Base-by-base conservation (phyloP, 768 basidiomycete genomes). In the Panaeolus papilionaceus region DNA sequence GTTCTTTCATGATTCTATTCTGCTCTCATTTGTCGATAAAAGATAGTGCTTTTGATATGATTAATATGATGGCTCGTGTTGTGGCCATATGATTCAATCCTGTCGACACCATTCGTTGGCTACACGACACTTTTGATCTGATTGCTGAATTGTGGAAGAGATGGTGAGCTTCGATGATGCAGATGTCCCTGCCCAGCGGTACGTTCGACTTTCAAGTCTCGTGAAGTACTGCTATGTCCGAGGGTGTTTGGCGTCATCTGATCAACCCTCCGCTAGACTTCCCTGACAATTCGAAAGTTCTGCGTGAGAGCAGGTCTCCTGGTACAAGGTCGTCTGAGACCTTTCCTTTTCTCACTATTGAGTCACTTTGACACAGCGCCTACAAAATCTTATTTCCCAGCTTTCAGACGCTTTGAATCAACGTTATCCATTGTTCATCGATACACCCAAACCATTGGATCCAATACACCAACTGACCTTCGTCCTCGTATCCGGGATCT, bases 141-240 rank as follows among this genome's bases (percentile, higher is more conserved):
- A 58, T 58, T 51, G n/a, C 54, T 58, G 28, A 58, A 58, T 33
- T 58, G 54, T 58, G 54, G 33, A 58, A 58, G 12, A 28, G 54
- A 58, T 58, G 16, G 16, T 12, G 54, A 37, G 54, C 9, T 33
- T 58, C 54, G 28, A 58, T 58, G 54, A 58, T 58, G 28, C 28
- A 12, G 23, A 33, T 8, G 28, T 14, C 54, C 54, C 54, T 58
- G 54, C 54, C 54, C 20, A 58, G 54, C 28, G 28, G 54, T 58
- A 54, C 51, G n/a, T 7, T 54, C 33, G 2, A 7, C 51, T 33
- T 6, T 49, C 47, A 26, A 33, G 20, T 9, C 20, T 20, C 54
- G 0, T 58, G 28, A 3, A 33, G 4, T 33, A 3, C 26, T 58
- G 54, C 16, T 37, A 58, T 58, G 33, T 58, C 54, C 54, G 54